phyloP scores from a whole-genome alignment of 139 green algal species.

The Pseudopediastrum boryanum region DNA sequence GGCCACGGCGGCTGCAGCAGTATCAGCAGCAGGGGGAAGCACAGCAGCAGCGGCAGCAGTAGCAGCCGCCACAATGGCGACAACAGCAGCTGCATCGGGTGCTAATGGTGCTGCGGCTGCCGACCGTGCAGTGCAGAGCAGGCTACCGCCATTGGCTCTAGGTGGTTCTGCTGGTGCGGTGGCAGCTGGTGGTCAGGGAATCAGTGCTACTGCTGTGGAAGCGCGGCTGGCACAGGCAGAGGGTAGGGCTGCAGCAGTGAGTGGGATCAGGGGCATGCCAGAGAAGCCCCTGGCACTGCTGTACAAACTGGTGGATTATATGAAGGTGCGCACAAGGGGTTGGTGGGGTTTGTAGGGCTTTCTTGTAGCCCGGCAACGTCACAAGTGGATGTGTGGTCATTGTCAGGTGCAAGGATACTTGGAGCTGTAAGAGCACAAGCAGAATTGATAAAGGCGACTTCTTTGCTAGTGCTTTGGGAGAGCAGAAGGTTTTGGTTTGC shows the following conservation, averaged over 20 bases:
- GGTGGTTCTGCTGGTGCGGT: constrained; percentile 3
- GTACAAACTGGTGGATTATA: constrained; percentile 65
- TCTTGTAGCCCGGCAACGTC: too few species aligned
- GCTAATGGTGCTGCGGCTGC: constrained; percentile 12
- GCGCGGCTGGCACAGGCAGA: constrained; percentile 2
- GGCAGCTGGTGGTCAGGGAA: not conserved
- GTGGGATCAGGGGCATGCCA: constrained; percentile 57
- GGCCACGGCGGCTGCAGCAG: not conserved
- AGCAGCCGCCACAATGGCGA: constrained; percentile 10
- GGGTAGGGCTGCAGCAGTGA: constrained; percentile 23
- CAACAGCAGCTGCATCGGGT: constrained; percentile 9
- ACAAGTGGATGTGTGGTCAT: too few species aligned
- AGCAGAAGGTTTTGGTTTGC: too few species aligned
- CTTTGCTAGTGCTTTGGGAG: too few species aligned
- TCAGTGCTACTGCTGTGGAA: not conserved
- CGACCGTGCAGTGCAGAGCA: not conserved
- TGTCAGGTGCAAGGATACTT: too few species aligned
- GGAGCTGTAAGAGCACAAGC: too few species aligned
- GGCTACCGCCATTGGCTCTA: not conserved
- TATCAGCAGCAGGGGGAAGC: too few species aligned
- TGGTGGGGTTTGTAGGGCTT: too few species aligned
- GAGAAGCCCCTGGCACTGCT: constrained; percentile 74
- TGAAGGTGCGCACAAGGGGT: constrained; percentile 65
- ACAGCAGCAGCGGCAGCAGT: constrained; percentile 4
- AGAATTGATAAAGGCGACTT: too few species aligned